Percentiles rank a stretch among this genome's conserved stretches.
Evolutionary conservation across 345 rosid genomes (phyloP).

Genomic region (Eucalyptus erythrocorys): DNA sequence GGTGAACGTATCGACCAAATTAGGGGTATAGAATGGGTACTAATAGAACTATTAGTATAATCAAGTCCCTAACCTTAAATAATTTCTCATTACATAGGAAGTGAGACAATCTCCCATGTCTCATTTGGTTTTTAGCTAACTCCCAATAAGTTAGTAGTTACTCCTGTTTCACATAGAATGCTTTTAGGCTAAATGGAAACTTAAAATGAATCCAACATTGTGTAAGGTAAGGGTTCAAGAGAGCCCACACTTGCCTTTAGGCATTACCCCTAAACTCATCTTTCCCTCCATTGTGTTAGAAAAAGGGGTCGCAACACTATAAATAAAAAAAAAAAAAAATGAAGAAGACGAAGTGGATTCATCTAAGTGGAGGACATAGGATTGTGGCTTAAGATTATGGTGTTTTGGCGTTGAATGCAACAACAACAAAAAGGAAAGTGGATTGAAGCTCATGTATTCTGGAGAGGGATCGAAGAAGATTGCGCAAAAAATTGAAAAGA

Average conservation of each 20-base stretch:
- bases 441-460: neutral
- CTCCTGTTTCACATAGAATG: too few species aligned
- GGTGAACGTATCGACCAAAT: fast-evolving
- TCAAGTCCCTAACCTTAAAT: too few species aligned
- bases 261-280: too few species aligned
- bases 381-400: neutral
- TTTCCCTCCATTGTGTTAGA: too few species aligned
- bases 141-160: too few species aligned
- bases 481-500: neutral
- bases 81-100: too few species aligned
- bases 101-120: fast-evolving
- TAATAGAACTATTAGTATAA: neutral
- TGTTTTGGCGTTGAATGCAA: neutral
- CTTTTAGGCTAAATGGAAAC: neutral
- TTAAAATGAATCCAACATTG: neutral
- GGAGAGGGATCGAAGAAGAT: neutral
- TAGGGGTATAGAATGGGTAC: neutral
- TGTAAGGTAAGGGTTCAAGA: neutral
- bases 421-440: neutral
- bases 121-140: too few species aligned
- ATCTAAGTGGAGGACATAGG: neutral
- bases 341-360: neutral
- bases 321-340: too few species aligned
- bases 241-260: neutral
- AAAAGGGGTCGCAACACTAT: too few species aligned